Percentiles rank a stretch among this genome's conserved stretches.
Evolutionary conservation across 495 filamentous ascomycete species (phyloP).

Genomic region (Haplographium delicatum): DNA sequence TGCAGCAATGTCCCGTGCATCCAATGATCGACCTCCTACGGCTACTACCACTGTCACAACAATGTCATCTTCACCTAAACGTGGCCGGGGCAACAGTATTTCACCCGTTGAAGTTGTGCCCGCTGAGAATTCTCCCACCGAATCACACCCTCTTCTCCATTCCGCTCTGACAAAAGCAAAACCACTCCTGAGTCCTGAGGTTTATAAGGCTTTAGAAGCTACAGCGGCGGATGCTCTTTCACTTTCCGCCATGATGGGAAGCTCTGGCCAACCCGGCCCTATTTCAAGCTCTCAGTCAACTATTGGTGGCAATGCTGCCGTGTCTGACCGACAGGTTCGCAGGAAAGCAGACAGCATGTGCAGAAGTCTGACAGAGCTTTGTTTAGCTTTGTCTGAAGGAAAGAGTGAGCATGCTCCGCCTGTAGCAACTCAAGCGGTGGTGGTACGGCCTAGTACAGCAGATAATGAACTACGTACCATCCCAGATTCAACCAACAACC

Average conservation of each 20-base stretch:
- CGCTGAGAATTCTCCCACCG: slow-evolving; percentile 28
- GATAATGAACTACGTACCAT: slow-evolving; percentile 19
- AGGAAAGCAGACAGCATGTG: slow-evolving; percentile 92
- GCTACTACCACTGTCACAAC: slow-evolving; percentile 93
- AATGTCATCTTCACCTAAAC: slow-evolving; percentile 79
- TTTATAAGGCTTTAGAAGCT: slow-evolving; percentile 75
- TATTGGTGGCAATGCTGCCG: slow-evolving; percentile 49
- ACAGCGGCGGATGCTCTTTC: slow-evolving; percentile 76
- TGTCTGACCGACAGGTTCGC: slow-evolving; percentile 76
- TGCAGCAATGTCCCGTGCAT: slow-evolving; percentile 67
- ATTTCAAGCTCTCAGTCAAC: slow-evolving; percentile 57
- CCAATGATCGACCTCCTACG: slow-evolving; percentile 78
- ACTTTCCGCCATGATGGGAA: slow-evolving; percentile 68
- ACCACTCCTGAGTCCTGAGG: slow-evolving; percentile 55
- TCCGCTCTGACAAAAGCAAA: slow-evolving; percentile 76
- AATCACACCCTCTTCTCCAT: slow-evolving; percentile 72
- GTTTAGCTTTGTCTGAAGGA: slow-evolving; percentile 72
- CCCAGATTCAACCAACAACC: slow-evolving; percentile 4
- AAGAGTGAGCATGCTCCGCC: slow-evolving; percentile 19
- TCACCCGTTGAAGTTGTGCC: slow-evolving; percentile 42
- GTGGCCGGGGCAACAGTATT: slow-evolving; percentile 46
- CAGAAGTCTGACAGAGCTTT: slow-evolving; percentile 86
- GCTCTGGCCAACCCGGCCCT: slow-evolving; percentile 52
- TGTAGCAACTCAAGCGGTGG: slow-evolving; percentile 16
- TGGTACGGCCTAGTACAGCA: slow-evolving; percentile 22